These are phyloP conservation scores for Neonectria coccinea DNA, from an alignment of 2,329 filamentous ascomycete genomes.

Conservation along the genomic window DNA sequence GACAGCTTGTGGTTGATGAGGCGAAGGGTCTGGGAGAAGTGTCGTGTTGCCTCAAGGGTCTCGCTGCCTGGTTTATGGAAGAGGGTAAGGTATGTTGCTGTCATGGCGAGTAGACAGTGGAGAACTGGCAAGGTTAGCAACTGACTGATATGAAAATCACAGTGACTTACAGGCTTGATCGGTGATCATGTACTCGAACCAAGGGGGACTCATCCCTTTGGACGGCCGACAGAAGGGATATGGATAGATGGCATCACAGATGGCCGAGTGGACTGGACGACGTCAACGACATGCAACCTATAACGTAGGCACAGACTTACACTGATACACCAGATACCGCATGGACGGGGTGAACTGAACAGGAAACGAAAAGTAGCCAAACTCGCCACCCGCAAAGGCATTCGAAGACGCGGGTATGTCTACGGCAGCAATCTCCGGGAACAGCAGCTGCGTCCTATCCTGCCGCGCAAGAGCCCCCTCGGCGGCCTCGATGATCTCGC, in stretches of 20 bases:
- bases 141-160: too few relatives aligned
- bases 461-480: background rate
- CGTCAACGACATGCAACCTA: constrained; percentile 5
- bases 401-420: constrained; percentile 15
- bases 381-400: constrained; percentile 32
- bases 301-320: constrained; percentile 13
- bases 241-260: constrained; percentile 35
- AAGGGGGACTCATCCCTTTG: constrained; percentile 24
- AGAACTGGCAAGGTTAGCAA: constrained; percentile 24
- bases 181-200: constrained; percentile 36
- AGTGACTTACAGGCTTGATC: constrained; percentile 33
- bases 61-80: constrained; percentile 32
- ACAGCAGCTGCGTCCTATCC: constrained; percentile 22
- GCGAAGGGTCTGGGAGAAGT: constrained; percentile 37
- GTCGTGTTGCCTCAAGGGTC: constrained; percentile 37
- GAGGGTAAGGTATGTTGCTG: constrained; percentile 34
- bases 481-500: background rate
- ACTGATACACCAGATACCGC: constrained; percentile 38
- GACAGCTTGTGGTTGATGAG: constrained; percentile 34
- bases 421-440: constrained; percentile 28
- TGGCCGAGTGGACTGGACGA: constrained; percentile 27
- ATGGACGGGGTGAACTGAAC: constrained; percentile 36
- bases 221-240: constrained; percentile 34
- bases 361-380: constrained; percentile 38
- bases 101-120: constrained; percentile 40